phyloP scores from a whole-genome alignment of 495 filamentous ascomycete genomes.

The Rusavskia elegans region DNA sequence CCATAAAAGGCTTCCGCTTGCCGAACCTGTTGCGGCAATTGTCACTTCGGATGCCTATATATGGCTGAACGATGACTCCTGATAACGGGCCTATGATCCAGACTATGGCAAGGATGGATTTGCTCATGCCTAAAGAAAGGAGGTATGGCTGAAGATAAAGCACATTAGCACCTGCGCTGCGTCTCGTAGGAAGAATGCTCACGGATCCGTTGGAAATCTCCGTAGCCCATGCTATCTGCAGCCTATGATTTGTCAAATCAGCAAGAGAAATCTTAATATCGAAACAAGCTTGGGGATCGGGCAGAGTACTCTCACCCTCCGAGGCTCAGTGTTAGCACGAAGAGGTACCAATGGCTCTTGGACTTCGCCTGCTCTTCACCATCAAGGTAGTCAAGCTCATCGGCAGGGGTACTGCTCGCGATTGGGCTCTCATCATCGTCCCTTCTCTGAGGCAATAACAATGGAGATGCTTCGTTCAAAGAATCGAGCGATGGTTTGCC shows the following conservation, averaged over 20 bases:
- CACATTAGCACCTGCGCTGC: background rate
- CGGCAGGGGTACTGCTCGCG: slow-evolving; percentile 5
- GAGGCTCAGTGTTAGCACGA: slow-evolving; percentile 68
- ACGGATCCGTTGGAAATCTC: slow-evolving; percentile 76
- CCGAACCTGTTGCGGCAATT: slow-evolving; percentile 69
- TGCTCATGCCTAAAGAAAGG: slow-evolving; percentile 73
- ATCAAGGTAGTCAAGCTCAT: slow-evolving; percentile 6
- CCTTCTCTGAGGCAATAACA: slow-evolving; percentile 16
- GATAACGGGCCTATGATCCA: slow-evolving; percentile 89
- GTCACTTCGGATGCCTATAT: slow-evolving; percentile 80
- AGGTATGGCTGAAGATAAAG: slow-evolving; percentile 36
- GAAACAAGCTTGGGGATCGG: background rate
- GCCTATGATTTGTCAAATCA: slow-evolving; percentile 20
- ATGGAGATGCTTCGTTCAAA: slow-evolving; percentile 25
- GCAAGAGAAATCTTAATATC: background rate
- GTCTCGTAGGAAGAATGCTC: slow-evolving; percentile 13
- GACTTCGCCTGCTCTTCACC: slow-evolving; percentile 24
- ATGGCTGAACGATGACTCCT: slow-evolving; percentile 80
- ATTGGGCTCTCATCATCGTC: slow-evolving; percentile 5
- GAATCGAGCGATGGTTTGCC: slow-evolving; percentile 6
- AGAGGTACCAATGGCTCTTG: slow-evolving; percentile 68
- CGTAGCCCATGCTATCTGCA: slow-evolving; percentile 91
- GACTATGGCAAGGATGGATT: slow-evolving; percentile 80
- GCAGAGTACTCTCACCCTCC: slow-evolving; percentile 40
- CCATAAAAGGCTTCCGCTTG: slow-evolving; percentile 78